Evolutionary conservation across 768 basidiomycete species (phyloP), one percentile per base, ranked within the genome.

Genomic region (Guyanaporus albipodus): DNA sequence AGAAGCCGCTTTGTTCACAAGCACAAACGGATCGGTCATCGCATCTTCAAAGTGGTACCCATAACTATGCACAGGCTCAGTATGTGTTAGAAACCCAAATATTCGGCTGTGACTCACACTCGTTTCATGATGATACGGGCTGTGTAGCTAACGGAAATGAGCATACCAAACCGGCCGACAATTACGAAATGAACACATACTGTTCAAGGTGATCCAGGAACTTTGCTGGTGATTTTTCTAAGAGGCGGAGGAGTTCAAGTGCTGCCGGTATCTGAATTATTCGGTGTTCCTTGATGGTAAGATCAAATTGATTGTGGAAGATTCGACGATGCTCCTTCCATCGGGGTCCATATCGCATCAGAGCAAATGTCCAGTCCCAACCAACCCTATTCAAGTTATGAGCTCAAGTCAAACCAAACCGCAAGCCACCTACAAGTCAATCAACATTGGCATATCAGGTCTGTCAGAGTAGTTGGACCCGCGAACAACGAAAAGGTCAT

Each of bases 41-140:
- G 44, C 36, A 15, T 45, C 36, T 9, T 38, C 28, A 15, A 45
- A 18, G 36, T 45, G 36, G 22, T 45, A 38, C 28, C 44, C 44
- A 18, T 45, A 45, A 23, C 44, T 45, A 22, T 31, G 6, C 12
- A 23, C 2, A 3, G n/a, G 22, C 4, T 45, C 22, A 38, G 17
- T 1, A 9, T 23, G 11, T 22, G 23, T 31, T 14, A 4, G 3
- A 11, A 23, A 23, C 36, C 8, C n/a, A n/a, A 8, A 6, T 12
- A 11, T 23, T 18, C 12, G 19, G 17, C 6, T 23, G 17, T 3
- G n/a, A 38, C 36, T 36, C 15, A 45, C 44, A 45, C 44, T 38
- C 44, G 44, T 12, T 45, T 45, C 44, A 45, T 45, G 28, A 45
- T 45, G 21, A 45, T 45, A 36, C 44, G 44, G 10, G 44, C 44